Base-by-base conservation (phyloP, 2,329 filamentous ascomycete genomes). In the Alternaria alternata region DNA sequence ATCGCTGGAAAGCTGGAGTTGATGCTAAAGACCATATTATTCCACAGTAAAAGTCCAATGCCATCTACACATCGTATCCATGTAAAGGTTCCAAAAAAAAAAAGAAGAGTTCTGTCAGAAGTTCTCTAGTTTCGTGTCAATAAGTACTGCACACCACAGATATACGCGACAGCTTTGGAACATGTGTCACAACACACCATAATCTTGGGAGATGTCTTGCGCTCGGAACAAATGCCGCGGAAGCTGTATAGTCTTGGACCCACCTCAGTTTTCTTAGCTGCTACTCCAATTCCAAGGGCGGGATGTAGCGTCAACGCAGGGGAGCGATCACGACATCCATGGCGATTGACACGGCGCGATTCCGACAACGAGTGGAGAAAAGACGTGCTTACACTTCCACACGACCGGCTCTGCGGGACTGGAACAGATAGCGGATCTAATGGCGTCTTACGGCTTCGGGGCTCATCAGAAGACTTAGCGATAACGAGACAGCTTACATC, bases 221-320 rank as follows among this genome's bases (percentile, higher is more conserved):
- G 9, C 18, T 34, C 7, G 6, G 18, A 8, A 22, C 18, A 18
- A 20, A 48, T 18, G 12, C 44, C 28, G 28, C 20, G 18, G 28
- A 48, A 41, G n/a, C n/a, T 41, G 18, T 48, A 12, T 22, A 7
- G 18, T 22, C 28, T 34, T 34, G 28, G 44, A 20, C 12, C 7
- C 20, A 8, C 28, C 18, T 22, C 12, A 4, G 18, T 16, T 34
- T 28, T 16, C 28, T 28, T 34, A 34, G 44, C 30, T 34, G 44
- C n/a, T 34, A 18, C 26, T 91, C 96, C 94, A 89, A 34, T 48
- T 91, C 96, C 94, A 89, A 16, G 44, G 32, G 44, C 18, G 28
- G 28, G 30, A 34, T 20, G 44, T 88, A n/a, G 44, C 44, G 28
- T 48, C 28, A 34, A 20, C 53, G 39, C 59, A 68, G 58, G 60